These are phyloP conservation scores for Fragilaria radians DNA, from an alignment of 108 stramenopile species.

Conservation along the genomic window DNA sequence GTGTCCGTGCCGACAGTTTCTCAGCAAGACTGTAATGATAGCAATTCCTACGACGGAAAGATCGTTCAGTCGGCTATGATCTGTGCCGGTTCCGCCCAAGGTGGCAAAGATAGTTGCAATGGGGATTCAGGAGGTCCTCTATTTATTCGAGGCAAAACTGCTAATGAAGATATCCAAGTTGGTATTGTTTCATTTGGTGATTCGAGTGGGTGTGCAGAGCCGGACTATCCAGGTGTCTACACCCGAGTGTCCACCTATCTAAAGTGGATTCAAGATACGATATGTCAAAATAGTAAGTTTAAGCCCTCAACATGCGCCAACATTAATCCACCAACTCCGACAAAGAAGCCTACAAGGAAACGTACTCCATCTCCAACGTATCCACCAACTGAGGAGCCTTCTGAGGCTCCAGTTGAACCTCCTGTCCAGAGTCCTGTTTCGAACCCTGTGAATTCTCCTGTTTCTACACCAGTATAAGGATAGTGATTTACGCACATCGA, in stretches of 20 bases:
- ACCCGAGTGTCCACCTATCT: background rate
- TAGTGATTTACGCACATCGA: too few species aligned
- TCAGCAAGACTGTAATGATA: constrained; percentile 9
- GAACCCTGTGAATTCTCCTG: too few species aligned
- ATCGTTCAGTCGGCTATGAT: constrained; percentile 1
- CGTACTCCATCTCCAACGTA: too few species aligned
- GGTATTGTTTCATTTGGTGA: background rate
- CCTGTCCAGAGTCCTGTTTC: too few species aligned
- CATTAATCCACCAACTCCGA: too few species aligned
- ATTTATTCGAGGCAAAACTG: constrained; percentile 6
- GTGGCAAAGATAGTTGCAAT: constrained; percentile 3
- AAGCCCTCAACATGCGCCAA: too few species aligned
- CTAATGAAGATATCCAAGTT: background rate
- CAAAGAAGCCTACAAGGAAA: too few species aligned
- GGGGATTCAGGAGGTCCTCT: constrained; percentile 26
- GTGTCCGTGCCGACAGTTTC: constrained; percentile 17
- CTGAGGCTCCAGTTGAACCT: too few species aligned
- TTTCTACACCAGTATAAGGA: too few species aligned
- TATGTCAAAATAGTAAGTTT: too few species aligned
- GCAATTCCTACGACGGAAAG: background rate
- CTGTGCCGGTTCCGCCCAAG: constrained; percentile 7
- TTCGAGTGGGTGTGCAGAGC: background rate
- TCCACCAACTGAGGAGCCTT: too few species aligned
- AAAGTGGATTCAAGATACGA: background rate
- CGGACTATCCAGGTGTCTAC: background rate